Evolutionary conservation across 768 basidiomycete genomes (phyloP), one percentile per base, ranked within the genome.

Genomic region (Arthromyces matolae): DNA sequence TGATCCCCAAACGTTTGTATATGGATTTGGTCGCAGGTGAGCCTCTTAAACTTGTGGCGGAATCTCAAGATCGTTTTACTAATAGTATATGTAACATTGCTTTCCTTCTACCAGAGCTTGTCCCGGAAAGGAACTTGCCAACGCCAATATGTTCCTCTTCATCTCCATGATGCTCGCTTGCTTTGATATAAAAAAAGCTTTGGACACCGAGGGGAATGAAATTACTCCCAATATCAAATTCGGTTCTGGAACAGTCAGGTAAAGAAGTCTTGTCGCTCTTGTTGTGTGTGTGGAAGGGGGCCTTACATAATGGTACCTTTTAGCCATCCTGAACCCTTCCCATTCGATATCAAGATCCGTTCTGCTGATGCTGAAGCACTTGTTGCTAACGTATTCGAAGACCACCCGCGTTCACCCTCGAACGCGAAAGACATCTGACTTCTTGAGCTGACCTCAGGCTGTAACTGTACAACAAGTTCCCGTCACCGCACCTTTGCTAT

Each of bases 1-100:
- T 20, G 56, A 58, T 68, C 78, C 16, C 56, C 64, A 35, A 51
- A 61, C 9, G 48, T 67, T 33, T 9, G 63, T 65, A 2, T 72
- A 69, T 47, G 72, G 71, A 4, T 72, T 71, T 49, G 71, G 71
- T 8, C 58, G 80, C 36, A 61, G 68, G 68, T 69, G 13, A 48
- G 22, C n/a, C n/a, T n/a, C n/a, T n/a, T n/a, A n/a, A n/a, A 16
- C 16, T 24, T 27, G 2, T 13, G n/a, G n/a, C n/a, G n/a, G n/a
- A n/a, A n/a, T n/a, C n/a, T n/a, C n/a, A n/a, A n/a, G n/a, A n/a
- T n/a, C n/a, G n/a, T n/a, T n/a, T n/a, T n/a, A 27, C 14, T n/a
- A n/a, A n/a, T 24, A n/a, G n/a, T n/a, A n/a, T n/a, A n/a, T n/a
- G n/a, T n/a, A n/a, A n/a, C n/a, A n/a, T n/a, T n/a, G n/a, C n/a